phyloP scores from a whole-genome alignment of 345 rosid species.

The Gossypium mustelinum region DNA sequence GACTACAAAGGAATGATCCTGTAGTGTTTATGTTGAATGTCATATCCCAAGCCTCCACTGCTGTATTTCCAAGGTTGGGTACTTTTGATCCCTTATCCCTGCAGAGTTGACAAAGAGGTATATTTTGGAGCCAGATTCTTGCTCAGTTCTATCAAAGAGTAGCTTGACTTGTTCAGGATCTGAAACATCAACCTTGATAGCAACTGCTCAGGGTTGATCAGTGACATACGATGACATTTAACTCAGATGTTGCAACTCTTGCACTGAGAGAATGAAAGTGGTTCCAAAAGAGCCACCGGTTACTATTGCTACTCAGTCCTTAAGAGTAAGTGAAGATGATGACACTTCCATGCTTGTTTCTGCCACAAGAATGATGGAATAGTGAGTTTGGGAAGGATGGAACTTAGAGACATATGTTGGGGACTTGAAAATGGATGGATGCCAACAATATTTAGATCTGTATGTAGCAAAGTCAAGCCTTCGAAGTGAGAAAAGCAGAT shows the following conservation, averaged over 20 bases:
- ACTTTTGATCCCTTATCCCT: slow-evolving; percentile 48
- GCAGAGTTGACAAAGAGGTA: slow-evolving; percentile 56
- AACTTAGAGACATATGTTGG: neutral
- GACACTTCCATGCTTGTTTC: slow-evolving; percentile 13
- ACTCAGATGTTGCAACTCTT: slow-evolving; percentile 40
- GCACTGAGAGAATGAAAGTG: slow-evolving; percentile 66
- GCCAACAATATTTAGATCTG: neutral
- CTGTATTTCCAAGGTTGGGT: slow-evolving; percentile 44
- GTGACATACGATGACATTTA: slow-evolving; percentile 30
- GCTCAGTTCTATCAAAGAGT: slow-evolving; percentile 57
- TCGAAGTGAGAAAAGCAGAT: neutral
- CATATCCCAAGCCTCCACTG: slow-evolving; percentile 54
- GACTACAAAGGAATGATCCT: slow-evolving; percentile 48
- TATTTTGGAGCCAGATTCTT: slow-evolving; percentile 40
- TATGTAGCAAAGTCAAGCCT: neutral
- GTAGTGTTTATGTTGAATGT: slow-evolving; percentile 46
- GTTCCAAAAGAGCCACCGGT: slow-evolving; percentile 63
- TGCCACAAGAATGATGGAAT: slow-evolving; percentile 20
- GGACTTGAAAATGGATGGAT: neutral
- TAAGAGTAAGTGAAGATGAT: slow-evolving; percentile 32
- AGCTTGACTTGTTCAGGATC: slow-evolving; percentile 56
- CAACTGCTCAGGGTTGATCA: slow-evolving; percentile 31
- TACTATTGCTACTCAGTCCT: slow-evolving; percentile 57
- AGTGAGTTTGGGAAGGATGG: neutral
- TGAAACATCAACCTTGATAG: slow-evolving; percentile 50